A percentile compares a stretch with the other conserved stretches of the same genome.
phyloP scores from a whole-genome alignment of 495 filamentous ascomycete species.

The Xylaria scruposa region DNA sequence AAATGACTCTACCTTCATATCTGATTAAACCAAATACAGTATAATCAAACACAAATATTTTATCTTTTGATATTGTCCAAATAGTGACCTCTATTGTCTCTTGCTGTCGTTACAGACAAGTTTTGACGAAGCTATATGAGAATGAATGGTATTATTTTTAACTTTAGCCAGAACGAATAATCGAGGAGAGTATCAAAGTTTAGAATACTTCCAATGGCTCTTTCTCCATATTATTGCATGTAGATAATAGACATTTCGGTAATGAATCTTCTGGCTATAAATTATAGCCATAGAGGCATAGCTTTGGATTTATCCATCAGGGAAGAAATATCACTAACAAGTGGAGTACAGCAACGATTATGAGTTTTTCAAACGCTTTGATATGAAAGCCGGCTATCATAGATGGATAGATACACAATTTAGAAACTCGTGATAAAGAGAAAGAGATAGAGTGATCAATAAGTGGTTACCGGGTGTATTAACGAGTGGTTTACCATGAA shows the following conservation, averaged over 20 bases:
- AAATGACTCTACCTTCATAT: neutral
- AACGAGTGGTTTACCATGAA: conserved; percentile 4
- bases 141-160: neutral
- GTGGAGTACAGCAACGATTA: neutral
- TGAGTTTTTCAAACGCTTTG: too few relatives aligned
- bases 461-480: neutral
- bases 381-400: neutral
- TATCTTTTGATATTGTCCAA: neutral
- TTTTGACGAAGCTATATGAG: neutral
- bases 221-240: neutral
- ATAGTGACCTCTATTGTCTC: neutral
- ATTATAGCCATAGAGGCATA: too few relatives aligned
- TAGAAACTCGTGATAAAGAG: too few relatives aligned
- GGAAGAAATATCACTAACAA: too few relatives aligned
- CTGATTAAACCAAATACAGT: neutral
- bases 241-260: neutral
- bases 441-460: neutral
- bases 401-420: too few relatives aligned
- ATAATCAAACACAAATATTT: neutral
- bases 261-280: neutral
- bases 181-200: neutral
- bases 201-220: neutral
- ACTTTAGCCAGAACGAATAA: neutral
- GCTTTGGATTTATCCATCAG: too few relatives aligned
- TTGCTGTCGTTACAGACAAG: neutral